phyloP scores from a whole-genome alignment of 495 filamentous ascomycete species.

The Neurospora discreta region DNA sequence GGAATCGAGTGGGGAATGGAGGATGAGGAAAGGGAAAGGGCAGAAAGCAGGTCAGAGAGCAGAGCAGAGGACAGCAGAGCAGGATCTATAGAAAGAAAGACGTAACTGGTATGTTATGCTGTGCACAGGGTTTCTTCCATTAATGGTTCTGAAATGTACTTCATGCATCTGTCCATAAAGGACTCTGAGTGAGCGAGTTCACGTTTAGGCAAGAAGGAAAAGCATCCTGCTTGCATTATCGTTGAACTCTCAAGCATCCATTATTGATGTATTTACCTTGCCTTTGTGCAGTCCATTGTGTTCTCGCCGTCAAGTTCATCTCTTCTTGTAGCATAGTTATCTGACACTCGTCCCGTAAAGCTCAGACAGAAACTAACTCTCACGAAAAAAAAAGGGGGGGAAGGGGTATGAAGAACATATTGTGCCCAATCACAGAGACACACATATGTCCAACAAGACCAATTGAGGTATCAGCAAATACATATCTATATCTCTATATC shows the following conservation, averaged over 20 bases:
- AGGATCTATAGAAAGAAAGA: background rate
- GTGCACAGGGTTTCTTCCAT: background rate
- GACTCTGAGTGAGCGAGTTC: background rate
- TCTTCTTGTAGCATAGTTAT: too few species aligned
- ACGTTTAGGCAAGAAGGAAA: background rate
- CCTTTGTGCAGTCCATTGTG: too few species aligned
- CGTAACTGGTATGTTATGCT: background rate
- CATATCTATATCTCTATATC: background rate
- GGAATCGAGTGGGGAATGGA: background rate
- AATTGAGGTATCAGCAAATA: background rate
- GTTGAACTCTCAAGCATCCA: background rate
- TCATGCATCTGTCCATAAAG: background rate
- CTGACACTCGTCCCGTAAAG: too few species aligned
- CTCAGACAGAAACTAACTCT: too few species aligned
- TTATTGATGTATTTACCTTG: background rate
- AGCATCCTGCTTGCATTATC: background rate
- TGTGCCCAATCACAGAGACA: too few species aligned
- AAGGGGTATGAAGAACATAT: too few species aligned
- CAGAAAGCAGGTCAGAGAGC: background rate
- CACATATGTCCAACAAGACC: too few species aligned
- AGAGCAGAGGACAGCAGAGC: background rate
- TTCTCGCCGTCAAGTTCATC: too few species aligned
- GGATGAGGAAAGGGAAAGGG: background rate
- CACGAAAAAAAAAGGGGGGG: too few species aligned
- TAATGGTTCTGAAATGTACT: background rate